Evolutionary conservation across 2,329 filamentous ascomycete species (phyloP).

Genomic region (Lasiodiplodia citricola): DNA sequence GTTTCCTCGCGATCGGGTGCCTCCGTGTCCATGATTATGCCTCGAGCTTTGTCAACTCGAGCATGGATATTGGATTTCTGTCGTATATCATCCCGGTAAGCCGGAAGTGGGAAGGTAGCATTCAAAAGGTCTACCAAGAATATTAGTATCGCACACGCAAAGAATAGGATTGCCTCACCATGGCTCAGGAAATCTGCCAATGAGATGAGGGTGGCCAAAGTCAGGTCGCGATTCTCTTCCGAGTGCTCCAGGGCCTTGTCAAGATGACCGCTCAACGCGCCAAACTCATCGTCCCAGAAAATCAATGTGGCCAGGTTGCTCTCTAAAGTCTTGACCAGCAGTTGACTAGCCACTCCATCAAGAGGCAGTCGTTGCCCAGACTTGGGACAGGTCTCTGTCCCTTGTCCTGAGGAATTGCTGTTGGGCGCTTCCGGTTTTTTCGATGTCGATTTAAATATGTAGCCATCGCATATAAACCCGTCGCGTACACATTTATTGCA

Average conservation of each 20-base stretch:
- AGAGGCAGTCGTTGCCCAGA: too few relatives aligned
- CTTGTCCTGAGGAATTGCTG: too few relatives aligned
- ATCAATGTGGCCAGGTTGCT: constrained; percentile 12
- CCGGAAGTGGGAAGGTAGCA: not conserved
- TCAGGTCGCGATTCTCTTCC: constrained; percentile 20
- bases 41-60: not conserved
- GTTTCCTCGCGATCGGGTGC: not conserved
- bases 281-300: constrained; percentile 26
- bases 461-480: too few relatives aligned
- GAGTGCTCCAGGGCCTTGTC: constrained; percentile 22
- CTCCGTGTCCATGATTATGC: not conserved
- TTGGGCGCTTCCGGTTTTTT: too few relatives aligned
- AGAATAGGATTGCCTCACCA: not conserved
- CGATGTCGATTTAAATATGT: too few relatives aligned
- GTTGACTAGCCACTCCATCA: too few relatives aligned
- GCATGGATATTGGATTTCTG: not conserved
- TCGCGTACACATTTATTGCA: too few relatives aligned
- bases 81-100: constrained; percentile 8
- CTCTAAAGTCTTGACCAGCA: not conserved
- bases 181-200: constrained; percentile 20
- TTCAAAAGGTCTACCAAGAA: not conserved
- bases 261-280: constrained; percentile 19
- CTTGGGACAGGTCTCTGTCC: too few relatives aligned
- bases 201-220: constrained; percentile 21
- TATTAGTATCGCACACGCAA: not conserved